phyloP scores from a whole-genome alignment of 352 stramenopile species.

The Phytophthora multivora region DNA sequence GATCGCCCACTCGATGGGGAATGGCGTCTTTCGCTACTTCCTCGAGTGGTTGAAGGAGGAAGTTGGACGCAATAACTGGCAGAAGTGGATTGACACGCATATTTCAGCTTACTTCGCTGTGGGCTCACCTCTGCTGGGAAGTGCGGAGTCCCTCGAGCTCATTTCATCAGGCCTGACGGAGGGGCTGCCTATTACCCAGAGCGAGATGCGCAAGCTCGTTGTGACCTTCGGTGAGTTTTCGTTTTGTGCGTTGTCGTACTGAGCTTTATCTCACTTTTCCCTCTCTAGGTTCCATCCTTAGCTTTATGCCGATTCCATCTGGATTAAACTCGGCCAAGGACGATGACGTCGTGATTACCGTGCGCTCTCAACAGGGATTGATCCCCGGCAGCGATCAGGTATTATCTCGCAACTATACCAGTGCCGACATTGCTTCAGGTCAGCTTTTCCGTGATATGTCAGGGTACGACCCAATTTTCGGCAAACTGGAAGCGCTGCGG shows the following conservation, averaged over 20 bases:
- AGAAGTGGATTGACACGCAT: slow-evolving; percentile 76
- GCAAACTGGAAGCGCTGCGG: slow-evolving; percentile 59
- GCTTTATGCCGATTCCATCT: slow-evolving; percentile 73
- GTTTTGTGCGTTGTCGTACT: neutral
- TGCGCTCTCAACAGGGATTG: slow-evolving; percentile 43
- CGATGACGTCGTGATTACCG: slow-evolving; percentile 56
- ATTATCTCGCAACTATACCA: slow-evolving; percentile 60
- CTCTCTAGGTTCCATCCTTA: slow-evolving; percentile 61
- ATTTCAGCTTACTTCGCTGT: slow-evolving; percentile 82
- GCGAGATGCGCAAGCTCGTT: slow-evolving; percentile 72
- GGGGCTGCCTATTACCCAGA: slow-evolving; percentile 67
- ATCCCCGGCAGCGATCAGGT: slow-evolving; percentile 23
- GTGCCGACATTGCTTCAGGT: slow-evolving; percentile 66
- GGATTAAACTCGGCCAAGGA: slow-evolving; percentile 53
- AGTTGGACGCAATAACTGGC: slow-evolving; percentile 71
- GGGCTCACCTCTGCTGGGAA: slow-evolving; percentile 71
- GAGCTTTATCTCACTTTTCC: neutral
- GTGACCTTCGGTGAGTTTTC: slow-evolving; percentile 62
- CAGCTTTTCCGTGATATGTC: slow-evolving; percentile 77
- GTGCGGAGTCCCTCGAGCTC: slow-evolving; percentile 70
- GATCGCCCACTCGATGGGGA: slow-evolving; percentile 85
- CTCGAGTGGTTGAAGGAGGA: slow-evolving; percentile 82
- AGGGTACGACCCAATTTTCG: slow-evolving; percentile 62
- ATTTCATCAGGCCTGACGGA: slow-evolving; percentile 67
- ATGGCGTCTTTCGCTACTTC: slow-evolving; percentile 83